A percentile compares a stretch with the other conserved stretches of the same genome.
These are phyloP conservation scores for Claviceps pazoutovae DNA, from an alignment of 2,329 filamentous ascomycete genomes.

Conservation along the genomic window DNA sequence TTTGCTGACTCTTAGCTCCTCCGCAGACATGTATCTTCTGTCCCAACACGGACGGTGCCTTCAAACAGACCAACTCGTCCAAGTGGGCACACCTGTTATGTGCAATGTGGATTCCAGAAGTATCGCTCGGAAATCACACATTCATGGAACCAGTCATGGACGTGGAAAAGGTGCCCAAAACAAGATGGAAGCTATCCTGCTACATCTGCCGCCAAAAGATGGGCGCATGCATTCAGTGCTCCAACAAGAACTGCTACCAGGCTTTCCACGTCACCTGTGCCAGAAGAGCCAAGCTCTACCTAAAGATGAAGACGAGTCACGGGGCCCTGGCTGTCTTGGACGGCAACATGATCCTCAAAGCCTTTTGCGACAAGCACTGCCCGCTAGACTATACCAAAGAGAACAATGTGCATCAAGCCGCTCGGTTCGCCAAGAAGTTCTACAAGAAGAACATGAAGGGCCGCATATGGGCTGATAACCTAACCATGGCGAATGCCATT, in stretches of 20 bases:
- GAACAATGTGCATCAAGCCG: constrained; percentile 68
- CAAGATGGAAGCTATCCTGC: constrained; percentile 82
- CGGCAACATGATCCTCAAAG: constrained; percentile 74
- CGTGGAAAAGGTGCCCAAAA: constrained; percentile 92
- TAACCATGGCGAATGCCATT: constrained; percentile 66
- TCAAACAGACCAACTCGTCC: constrained; percentile 92
- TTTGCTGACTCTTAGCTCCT: background rate
- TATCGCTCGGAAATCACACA: constrained; percentile 85
- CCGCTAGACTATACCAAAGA: constrained; percentile 79
- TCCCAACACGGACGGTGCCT: constrained; percentile 91
- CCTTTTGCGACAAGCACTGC: constrained; percentile 91
- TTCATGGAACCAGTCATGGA: constrained; percentile 99
- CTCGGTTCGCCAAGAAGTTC: constrained; percentile 70
- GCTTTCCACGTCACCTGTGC: constrained; percentile 97
- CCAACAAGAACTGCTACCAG: constrained; percentile 92
- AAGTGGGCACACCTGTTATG: constrained; percentile 96
- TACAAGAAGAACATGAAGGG: constrained; percentile 84
- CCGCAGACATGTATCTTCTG: constrained; percentile 86
- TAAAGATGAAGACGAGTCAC: constrained; percentile 93
- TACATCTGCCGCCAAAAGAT: constrained; percentile 97
- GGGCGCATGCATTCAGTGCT: constrained; percentile 96
- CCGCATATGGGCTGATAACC: constrained; percentile 82
- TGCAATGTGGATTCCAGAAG: constrained; percentile 97
- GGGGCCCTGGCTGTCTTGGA: constrained; percentile 63
- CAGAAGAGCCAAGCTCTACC: constrained; percentile 68